phyloP scores from a whole-genome alignment of 257 asterid genomes.

The Solanum sejunctum region DNA sequence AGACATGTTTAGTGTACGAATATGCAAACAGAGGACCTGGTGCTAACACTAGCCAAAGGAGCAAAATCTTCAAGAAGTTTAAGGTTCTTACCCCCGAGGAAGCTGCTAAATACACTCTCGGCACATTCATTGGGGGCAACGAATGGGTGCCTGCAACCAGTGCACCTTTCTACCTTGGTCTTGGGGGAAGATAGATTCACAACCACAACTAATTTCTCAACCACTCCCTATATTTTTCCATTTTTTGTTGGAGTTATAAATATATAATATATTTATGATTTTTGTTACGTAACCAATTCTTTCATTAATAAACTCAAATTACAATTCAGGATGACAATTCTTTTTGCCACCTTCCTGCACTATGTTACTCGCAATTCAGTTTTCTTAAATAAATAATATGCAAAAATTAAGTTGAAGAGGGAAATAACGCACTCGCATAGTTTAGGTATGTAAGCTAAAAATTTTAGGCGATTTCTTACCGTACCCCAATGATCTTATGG shows the following conservation, averaged over 20 bases:
- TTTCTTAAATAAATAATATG: background rate
- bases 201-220: background rate
- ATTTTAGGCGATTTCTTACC: background rate
- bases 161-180: slow-evolving; percentile 10
- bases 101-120: slow-evolving; percentile 10
- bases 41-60: slow-evolving; percentile 12
- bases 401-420: background rate
- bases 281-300: background rate
- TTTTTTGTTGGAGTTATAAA: background rate
- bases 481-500: background rate
- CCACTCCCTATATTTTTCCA: background rate
- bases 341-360: too few species aligned
- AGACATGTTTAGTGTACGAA: slow-evolving; percentile 29
- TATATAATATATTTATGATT: background rate
- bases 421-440: background rate
- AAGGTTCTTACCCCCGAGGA: slow-evolving; percentile 6
- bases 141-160: slow-evolving; percentile 15
- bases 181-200: background rate
- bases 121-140: slow-evolving; percentile 1
- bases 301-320: background rate
- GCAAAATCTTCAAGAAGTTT: slow-evolving; percentile 6
- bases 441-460: background rate
- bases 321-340: too few species aligned
- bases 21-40: slow-evolving; percentile 58
- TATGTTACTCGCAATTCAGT: too few species aligned